Evolutionary conservation across 495 filamentous ascomycete genomes (phyloP).

Genomic region (Tuber borchii): DNA sequence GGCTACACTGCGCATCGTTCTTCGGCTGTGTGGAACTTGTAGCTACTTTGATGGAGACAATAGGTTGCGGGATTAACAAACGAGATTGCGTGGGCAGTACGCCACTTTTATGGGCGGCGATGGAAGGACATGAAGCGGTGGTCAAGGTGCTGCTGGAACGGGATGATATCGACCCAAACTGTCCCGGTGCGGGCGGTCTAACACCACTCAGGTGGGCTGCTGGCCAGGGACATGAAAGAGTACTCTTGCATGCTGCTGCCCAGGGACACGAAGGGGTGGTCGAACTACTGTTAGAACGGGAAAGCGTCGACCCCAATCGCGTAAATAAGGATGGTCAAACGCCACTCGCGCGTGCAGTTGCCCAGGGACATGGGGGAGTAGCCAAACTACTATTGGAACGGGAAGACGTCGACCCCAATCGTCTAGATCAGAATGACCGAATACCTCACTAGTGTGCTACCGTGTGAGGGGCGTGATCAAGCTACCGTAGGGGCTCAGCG

Average conservation of each 20-base stretch:
- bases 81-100: not conserved
- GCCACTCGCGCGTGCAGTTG: too few relatives aligned
- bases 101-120: not conserved
- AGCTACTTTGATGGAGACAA: not conserved
- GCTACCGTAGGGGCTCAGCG: not conserved
- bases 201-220: not conserved
- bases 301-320: too few relatives aligned
- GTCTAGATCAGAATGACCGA: too few relatives aligned
- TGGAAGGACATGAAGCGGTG: not conserved
- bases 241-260: not conserved
- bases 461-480: not conserved
- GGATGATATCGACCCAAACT: not conserved
- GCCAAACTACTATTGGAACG: too few relatives aligned
- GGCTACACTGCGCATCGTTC: not conserved
- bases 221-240: not conserved
- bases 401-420: too few relatives aligned
- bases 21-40: not conserved
- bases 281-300: not conserved
- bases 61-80: not conserved
- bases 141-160: not conserved
- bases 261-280: not conserved
- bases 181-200: not conserved
- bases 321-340: too few relatives aligned
- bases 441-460: too few relatives aligned
- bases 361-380: too few relatives aligned